These are phyloP conservation scores for Pulveroboletus sp. DNA, from an alignment of 1,284 basidiomycete genomes.

Conservation along the genomic window DNA sequence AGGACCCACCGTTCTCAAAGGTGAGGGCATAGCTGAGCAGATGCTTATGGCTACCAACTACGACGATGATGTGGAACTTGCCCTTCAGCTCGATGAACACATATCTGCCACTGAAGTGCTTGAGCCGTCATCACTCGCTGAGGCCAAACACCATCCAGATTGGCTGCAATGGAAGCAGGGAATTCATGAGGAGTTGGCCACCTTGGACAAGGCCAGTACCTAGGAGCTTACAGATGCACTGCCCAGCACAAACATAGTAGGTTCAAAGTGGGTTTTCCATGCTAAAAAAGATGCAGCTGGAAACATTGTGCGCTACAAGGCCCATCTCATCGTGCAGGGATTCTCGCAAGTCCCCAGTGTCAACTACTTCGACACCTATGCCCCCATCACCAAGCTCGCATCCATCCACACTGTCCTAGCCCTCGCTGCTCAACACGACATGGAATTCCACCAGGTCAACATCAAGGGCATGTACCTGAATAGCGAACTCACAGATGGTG, in stretches of 20 bases:
- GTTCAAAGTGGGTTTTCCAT: conserved; percentile 39
- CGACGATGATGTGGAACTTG: too few species aligned
- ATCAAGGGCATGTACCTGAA: neutral
- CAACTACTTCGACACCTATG: conserved; percentile 42
- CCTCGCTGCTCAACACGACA: neutral
- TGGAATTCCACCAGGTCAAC: neutral
- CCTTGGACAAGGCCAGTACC: conserved; percentile 1
- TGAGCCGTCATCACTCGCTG: too few species aligned
- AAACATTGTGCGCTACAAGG: conserved; percentile 39
- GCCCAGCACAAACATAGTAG: conserved; percentile 11
- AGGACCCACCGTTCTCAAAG: too few species aligned
- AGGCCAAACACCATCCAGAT: too few species aligned
- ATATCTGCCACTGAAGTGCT: too few species aligned
- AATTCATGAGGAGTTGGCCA: conserved; percentile 5
- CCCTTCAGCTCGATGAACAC: too few species aligned
- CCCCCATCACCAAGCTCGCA: conserved; percentile 33
- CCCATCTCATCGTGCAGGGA: conserved; percentile 42
- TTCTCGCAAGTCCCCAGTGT: conserved; percentile 44
- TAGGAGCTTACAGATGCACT: conserved; percentile 7
- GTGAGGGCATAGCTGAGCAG: too few species aligned
- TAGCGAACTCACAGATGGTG: neutral
- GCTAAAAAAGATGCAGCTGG: conserved; percentile 34
- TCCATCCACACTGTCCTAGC: conserved; percentile 33
- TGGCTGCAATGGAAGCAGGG: too few species aligned
- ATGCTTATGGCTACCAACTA: too few species aligned